phyloP scores from a whole-genome alignment of 2,329 filamentous ascomycete species.

The Epichloe coenophiala region DNA sequence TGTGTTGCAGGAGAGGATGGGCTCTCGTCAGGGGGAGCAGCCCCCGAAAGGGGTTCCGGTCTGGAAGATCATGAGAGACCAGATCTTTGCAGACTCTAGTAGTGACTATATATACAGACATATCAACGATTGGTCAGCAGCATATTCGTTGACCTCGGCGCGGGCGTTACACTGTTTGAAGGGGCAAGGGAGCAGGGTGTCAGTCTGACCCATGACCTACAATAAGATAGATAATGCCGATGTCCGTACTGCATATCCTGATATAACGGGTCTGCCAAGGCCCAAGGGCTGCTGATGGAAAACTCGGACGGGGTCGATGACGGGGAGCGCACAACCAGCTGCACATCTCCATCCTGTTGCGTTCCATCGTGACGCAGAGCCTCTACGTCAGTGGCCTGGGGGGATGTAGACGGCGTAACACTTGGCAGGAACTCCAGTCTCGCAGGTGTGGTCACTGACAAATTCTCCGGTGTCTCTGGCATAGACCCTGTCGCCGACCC shows the following conservation, averaged over 20 bases:
- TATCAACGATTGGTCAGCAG: background rate
- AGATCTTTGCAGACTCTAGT: constrained; percentile 39
- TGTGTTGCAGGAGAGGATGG: constrained; percentile 30
- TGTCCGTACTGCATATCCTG: constrained; percentile 40
- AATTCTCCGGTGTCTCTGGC: constrained; percentile 6
- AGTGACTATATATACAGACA: constrained; percentile 23
- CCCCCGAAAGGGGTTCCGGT: constrained; percentile 31
- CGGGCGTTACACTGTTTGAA: background rate
- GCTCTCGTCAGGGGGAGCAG: constrained; percentile 27
- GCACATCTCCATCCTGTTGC: constrained; percentile 10
- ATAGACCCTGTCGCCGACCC: constrained; percentile 1
- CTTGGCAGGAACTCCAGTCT: background rate
- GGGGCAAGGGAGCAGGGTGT: background rate
- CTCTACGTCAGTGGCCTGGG: constrained; percentile 1
- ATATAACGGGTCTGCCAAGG: constrained; percentile 29
- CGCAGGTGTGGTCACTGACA: background rate
- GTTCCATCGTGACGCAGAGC: background rate
- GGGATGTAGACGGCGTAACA: constrained; percentile 3
- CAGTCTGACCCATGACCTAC: constrained; percentile 15
- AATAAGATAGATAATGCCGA: constrained; percentile 28
- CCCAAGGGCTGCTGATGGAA: constrained; percentile 18
- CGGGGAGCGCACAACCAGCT: constrained; percentile 14
- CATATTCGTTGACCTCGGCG: background rate
- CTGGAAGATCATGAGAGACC: constrained; percentile 30
- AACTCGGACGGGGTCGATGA: constrained; percentile 9